A percentile compares a stretch with the other conserved stretches of the same genome.
Conservation (phyloP, 2,329 filamentous ascomycete species). For the Sclerotinia sclerotiorum region DNA sequence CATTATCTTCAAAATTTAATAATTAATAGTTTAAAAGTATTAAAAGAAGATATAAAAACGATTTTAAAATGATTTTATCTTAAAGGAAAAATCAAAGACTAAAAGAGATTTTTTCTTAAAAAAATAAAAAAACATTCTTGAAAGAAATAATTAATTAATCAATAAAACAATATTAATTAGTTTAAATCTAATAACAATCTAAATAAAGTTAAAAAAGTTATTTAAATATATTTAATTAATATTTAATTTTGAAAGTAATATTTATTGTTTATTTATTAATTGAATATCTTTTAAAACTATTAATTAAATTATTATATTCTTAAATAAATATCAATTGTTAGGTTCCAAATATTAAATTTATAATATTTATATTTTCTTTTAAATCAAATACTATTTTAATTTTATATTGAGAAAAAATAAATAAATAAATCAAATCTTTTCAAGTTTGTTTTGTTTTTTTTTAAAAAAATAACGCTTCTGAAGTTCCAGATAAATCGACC, state of each 20-base stretch:
- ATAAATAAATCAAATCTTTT: neutral
- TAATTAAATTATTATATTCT: neutral
- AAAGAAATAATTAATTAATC: neutral
- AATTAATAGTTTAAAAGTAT: neutral
- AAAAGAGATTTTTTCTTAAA: neutral
- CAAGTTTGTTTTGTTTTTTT: neutral
- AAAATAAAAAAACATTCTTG: neutral
- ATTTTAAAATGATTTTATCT: neutral
- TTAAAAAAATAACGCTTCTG: accelerated
- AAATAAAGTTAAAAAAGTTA: neutral
- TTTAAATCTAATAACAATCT: neutral
- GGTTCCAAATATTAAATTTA: too few relatives aligned
- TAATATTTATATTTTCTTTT: too few relatives aligned
- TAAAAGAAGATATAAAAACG: neutral
- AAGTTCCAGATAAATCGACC: neutral
- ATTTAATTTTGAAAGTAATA: neutral
- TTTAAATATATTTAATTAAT: neutral
- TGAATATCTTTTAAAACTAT: neutral
- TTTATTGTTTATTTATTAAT: neutral
- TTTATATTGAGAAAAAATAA: accelerated
- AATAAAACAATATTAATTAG: neutral
- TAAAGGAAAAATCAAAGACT: neutral
- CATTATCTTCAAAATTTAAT: neutral
- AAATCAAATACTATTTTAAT: neutral
- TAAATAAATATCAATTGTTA: neutral